Conservation (phyloP, 1,139 yeast species). For the Blastobotrys buckinghamii region DNA sequence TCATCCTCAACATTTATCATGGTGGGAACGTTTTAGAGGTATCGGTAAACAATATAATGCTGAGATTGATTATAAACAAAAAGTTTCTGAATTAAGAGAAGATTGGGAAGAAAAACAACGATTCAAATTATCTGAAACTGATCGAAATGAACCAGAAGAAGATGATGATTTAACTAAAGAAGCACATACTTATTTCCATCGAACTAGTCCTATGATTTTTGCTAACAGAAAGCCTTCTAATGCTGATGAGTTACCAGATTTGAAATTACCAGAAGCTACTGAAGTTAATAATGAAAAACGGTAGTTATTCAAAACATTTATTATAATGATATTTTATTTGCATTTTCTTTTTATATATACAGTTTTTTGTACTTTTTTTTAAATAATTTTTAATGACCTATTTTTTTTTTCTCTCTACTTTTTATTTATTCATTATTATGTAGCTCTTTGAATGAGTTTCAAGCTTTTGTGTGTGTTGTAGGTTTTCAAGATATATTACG, state of each 20-base stretch:
- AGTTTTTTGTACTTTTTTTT: too few species aligned
- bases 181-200: constrained; percentile 33
- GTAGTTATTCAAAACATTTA: too few species aligned
- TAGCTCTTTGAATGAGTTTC: too few species aligned
- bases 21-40: constrained; percentile 35
- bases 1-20: constrained; percentile 32
- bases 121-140: constrained; percentile 24
- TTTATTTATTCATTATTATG: too few species aligned
- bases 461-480: too few species aligned
- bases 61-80: constrained; percentile 35
- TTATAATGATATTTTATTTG: too few species aligned
- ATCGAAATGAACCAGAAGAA: constrained; percentile 19
- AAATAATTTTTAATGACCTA: too few species aligned
- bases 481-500: too few species aligned
- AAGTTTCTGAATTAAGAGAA: constrained; percentile 32
- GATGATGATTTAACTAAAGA: constrained; percentile 15
- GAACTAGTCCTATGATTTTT: constrained; percentile 32
- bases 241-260: constrained; percentile 19
- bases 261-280: constrained; percentile 5
- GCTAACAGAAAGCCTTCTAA: constrained; percentile 18
- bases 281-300: not conserved
- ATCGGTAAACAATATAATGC: constrained; percentile 34
- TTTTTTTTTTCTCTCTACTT: too few species aligned
- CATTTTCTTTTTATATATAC: too few species aligned
- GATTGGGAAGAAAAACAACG: constrained; percentile 35